These are phyloP conservation scores for Phaffomyces antillensis DNA, from an alignment of 805 yeast genomes.

Conservation along the genomic window DNA sequence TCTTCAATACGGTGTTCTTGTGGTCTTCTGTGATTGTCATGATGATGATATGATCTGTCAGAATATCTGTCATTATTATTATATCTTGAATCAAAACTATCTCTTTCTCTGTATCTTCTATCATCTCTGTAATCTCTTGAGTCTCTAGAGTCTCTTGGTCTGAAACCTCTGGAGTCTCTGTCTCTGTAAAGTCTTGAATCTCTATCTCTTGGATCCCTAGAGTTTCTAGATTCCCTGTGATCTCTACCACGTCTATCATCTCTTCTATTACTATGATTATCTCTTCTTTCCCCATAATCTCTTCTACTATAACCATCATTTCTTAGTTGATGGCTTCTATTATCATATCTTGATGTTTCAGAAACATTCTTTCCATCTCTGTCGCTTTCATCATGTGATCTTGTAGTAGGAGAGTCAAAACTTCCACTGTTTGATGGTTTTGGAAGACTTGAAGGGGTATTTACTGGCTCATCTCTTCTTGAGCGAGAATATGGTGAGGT, in stretches of 20 bases:
- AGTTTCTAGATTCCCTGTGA: background rate
- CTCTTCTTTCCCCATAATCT: background rate
- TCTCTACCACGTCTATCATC: conserved; percentile 2
- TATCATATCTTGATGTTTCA: background rate
- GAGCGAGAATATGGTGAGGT: conserved; percentile 7
- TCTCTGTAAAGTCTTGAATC: conserved; percentile 3
- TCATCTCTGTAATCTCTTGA: background rate
- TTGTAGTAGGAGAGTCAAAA: background rate
- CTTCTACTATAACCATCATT: background rate
- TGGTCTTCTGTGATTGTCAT: conserved; percentile 7
- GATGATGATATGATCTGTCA: conserved; percentile 8
- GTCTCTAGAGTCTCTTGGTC: conserved; percentile 3
- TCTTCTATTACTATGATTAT: background rate
- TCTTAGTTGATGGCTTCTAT: background rate
- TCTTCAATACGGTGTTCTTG: background rate
- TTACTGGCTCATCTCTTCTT: conserved; percentile 4
- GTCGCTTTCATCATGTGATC: conserved; percentile 1
- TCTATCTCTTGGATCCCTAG: background rate
- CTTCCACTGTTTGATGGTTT: conserved; percentile 2
- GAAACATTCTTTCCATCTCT: background rate
- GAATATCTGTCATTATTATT: conserved; percentile 8
- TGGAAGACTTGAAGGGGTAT: too few species aligned
- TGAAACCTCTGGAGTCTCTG: conserved; percentile 6
- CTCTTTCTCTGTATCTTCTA: conserved; percentile 9
- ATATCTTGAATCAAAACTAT: conserved; percentile 1